These are phyloP conservation scores for Edaphochlamys debaryana DNA, from an alignment of 139 green algal genomes.

Conservation along the genomic window DNA sequence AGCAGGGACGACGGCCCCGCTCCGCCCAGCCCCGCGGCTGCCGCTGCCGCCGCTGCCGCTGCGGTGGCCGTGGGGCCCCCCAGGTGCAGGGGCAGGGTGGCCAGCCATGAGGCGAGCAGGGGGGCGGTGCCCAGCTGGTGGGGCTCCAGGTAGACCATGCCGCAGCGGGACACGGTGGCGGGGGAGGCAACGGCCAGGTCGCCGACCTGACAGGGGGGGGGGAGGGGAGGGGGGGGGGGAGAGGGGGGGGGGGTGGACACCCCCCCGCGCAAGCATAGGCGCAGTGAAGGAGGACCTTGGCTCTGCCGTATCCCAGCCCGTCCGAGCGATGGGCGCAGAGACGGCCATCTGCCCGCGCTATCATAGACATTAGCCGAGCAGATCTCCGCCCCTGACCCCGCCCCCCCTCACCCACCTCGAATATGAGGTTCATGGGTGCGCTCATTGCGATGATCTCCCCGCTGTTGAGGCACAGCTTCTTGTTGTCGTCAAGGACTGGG, in stretches of 20 bases:
- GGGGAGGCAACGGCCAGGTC: conserved; percentile 77
- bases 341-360: too few relatives aligned
- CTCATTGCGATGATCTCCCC: conserved; percentile 71
- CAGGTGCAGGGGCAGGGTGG: conserved; percentile 47
- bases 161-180: conserved; percentile 77
- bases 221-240: too few relatives aligned
- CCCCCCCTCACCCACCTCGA: too few relatives aligned
- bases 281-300: too few relatives aligned
- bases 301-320: too few relatives aligned
- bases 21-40: not conserved
- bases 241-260: too few relatives aligned
- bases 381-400: too few relatives aligned
- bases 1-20: not conserved
- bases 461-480: conserved; percentile 86
- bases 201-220: conserved; percentile 67
- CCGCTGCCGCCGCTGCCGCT: not conserved
- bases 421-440: conserved; percentile 52
- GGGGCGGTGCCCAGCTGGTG: conserved; percentile 69
- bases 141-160: conserved; percentile 87
- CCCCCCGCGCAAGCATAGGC: too few relatives aligned
- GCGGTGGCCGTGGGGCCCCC: not conserved
- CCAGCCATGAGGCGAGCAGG: conserved; percentile 75
- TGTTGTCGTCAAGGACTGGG: conserved; percentile 91
- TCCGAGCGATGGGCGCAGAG: too few relatives aligned
- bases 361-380: too few relatives aligned